phyloP scores from a whole-genome alignment of 768 basidiomycete species.

The Termitomyces sp. region DNA sequence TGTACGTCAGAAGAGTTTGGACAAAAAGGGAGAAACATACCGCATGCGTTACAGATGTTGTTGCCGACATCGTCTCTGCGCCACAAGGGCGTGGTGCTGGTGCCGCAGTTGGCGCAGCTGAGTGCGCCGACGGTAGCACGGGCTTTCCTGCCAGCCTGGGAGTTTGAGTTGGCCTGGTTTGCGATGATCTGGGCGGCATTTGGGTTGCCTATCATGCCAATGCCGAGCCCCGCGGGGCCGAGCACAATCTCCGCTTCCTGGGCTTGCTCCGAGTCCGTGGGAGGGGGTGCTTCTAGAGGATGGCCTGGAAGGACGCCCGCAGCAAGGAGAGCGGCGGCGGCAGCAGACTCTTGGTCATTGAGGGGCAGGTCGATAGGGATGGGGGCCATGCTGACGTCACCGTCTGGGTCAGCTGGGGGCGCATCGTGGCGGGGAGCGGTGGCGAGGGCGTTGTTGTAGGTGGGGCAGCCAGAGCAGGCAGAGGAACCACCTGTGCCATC shows the following conservation, averaged over 20 bases:
- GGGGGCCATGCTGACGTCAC: conserved; percentile 13
- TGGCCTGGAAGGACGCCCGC: conserved; percentile 14
- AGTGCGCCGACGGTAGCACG: conserved; percentile 61
- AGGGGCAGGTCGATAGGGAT: conserved; percentile 7
- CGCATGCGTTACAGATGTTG: conserved; percentile 93
- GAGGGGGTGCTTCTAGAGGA: background rate
- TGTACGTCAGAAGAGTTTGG: conserved; percentile 14
- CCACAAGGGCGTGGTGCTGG: conserved; percentile 88
- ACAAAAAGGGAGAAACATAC: conserved; percentile 31
- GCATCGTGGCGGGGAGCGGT: conserved; percentile 19
- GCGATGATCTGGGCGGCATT: conserved; percentile 10
- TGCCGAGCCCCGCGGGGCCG: conserved; percentile 14
- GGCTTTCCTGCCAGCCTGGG: conserved; percentile 23
- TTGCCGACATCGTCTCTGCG: conserved; percentile 86
- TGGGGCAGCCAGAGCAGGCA: conserved; percentile 93
- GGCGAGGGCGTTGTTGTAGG: conserved; percentile 81
- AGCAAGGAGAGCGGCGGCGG: conserved; percentile 17
- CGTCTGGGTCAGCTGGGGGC: conserved; percentile 17
- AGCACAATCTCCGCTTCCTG: conserved; percentile 10
- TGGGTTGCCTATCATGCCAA: conserved; percentile 18
- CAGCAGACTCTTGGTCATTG: conserved; percentile 13
- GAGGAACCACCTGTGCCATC: conserved; percentile 95
- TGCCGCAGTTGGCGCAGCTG: conserved; percentile 85
- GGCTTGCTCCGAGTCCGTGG: background rate
- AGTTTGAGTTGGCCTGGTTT: conserved; percentile 9